These are phyloP conservation scores for Triticum monococcum DNA, from an alignment of 176 grass and related monocot genomes.

Conservation along the genomic window DNA sequence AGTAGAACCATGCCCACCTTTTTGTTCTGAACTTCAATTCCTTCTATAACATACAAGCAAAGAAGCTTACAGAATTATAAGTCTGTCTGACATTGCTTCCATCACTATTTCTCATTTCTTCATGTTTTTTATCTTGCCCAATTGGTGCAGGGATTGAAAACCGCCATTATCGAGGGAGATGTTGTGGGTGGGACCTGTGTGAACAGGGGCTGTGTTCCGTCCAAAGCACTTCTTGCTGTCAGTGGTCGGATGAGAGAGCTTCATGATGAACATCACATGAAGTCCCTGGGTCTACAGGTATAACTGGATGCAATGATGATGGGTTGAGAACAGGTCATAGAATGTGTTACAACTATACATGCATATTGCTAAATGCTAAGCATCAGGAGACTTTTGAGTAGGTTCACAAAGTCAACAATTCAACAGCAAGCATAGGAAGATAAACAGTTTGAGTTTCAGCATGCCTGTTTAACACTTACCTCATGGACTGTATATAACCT, in stretches of 20 bases:
- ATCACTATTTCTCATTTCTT: not conserved
- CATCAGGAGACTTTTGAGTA: not conserved
- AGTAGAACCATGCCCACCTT: not conserved
- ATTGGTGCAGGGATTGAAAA: conserved; percentile 74
- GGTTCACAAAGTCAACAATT: not conserved
- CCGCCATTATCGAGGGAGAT: conserved; percentile 94
- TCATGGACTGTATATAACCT: not conserved
- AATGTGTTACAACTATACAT: not conserved
- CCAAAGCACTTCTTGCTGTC: conserved; percentile 91
- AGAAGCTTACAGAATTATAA: not conserved
- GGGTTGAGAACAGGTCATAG: not conserved
- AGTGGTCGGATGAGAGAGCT: conserved; percentile 93
- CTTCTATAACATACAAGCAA: not conserved
- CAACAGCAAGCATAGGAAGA: not conserved
- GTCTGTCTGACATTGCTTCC: not conserved
- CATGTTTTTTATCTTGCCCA: not conserved
- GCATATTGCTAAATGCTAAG: not conserved
- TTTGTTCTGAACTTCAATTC: not conserved
- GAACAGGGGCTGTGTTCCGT: conserved; percentile 16
- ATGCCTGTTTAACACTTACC: not conserved
- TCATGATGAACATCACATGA: conserved; percentile 90
- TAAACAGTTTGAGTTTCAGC: not conserved
- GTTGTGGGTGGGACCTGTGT: conserved; percentile 56
- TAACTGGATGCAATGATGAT: not conserved
- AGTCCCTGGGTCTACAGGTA: conserved; percentile 83